Base-by-base conservation (phyloP, 1,284 basidiomycete genomes). In the Trichosporon sp. region DNA sequence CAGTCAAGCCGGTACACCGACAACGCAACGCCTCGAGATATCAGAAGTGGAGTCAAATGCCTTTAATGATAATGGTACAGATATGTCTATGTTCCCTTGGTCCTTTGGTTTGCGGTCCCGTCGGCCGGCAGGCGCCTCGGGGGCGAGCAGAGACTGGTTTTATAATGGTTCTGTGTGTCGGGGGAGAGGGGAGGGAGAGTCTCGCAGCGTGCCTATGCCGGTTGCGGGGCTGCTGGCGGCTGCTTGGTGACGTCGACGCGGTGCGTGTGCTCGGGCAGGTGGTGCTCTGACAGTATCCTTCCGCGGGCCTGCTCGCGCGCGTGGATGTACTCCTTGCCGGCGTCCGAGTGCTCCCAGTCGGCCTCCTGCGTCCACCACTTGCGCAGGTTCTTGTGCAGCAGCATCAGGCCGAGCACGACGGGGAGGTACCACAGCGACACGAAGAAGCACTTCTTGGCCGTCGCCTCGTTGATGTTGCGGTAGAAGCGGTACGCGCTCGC, bases 391-490 rank as follows among this genome's bases (percentile, higher is more conserved):
- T 96, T 96, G 82, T 95, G 93, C 70, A 91, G 86, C 92, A 99
- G 95, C 89, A 96, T 95, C 70, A 99, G 85, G 0, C 90, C 92
- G 73, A 99, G 86, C 12, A 98, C 86, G 9, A 91, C 91, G 0
- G 97, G 96, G 68, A 99, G 81, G 83, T 96, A 96, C 89, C 95
- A 95, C 73, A 99, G 80, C 81, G 90, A 91, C 71, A 92, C 88
- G 79, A 92, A 91, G 79, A 92, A 98, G 29, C 93, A 82, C 62
- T 85, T 85, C 73, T 91, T 87, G 1, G 97, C 97, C 65, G 89
- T 87, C 77, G 90, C 89, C 80, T 98, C 94, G 47, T 78, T 81
- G 23, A 78, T 77, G 23, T 72, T 74, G n/a, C 85, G 86, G 88
- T 90, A 95, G 78, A 96, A 98, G 63, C 81, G 84, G 85, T 87